Conservation (phyloP, 257 asterid species). For the Dorcoceras hygrometricum region DNA sequence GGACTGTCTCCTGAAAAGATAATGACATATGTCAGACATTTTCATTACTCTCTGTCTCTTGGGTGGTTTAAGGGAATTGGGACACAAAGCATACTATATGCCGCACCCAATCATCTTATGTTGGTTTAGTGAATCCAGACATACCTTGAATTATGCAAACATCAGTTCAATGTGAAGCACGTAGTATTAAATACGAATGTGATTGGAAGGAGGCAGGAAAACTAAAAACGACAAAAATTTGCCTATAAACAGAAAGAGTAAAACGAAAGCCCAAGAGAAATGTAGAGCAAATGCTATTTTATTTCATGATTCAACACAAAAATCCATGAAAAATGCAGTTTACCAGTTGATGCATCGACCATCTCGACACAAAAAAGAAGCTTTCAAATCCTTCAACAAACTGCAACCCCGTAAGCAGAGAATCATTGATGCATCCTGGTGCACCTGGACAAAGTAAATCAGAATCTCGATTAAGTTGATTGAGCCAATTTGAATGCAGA, state of each 20-base stretch:
- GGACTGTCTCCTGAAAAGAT: background rate
- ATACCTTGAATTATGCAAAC: background rate
- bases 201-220: background rate
- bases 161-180: background rate
- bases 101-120: background rate
- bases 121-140: background rate
- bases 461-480: slow-evolving; percentile 15
- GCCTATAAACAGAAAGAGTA: background rate
- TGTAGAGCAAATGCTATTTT: background rate
- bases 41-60: background rate
- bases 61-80: background rate
- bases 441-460: slow-evolving; percentile 50
- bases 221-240: background rate
- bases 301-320: background rate
- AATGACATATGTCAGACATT: background rate
- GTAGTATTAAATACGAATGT: background rate
- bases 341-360: slow-evolving; percentile 96
- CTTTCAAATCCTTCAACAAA: slow-evolving; percentile 85
- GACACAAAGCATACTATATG: background rate
- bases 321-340: slow-evolving; percentile 20
- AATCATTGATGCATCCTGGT: slow-evolving; percentile 78
- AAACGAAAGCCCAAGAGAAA: background rate
- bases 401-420: slow-evolving; percentile 77
- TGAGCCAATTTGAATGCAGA: background rate
- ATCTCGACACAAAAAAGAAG: slow-evolving; percentile 77